These are phyloP conservation scores for Phycomyces nitens DNA, from an alignment of 192 early-diverging fungal genomes.

Conservation along the genomic window DNA sequence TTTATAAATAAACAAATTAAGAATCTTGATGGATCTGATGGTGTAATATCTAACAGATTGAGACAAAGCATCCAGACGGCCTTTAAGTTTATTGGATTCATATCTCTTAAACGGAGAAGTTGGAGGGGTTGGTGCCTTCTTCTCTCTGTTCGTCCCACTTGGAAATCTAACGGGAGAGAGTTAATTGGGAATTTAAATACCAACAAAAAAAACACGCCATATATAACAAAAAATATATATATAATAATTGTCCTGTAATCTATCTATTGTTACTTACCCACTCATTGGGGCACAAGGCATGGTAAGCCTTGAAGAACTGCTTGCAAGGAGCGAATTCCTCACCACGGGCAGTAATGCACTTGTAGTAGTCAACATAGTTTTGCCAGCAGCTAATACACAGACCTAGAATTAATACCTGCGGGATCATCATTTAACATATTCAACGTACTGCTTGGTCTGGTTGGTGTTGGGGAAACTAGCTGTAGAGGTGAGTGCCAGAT, in stretches of 20 bases:
- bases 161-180: conserved; percentile 41
- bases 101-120: conserved; percentile 40
- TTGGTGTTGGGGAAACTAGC: conserved; percentile 95
- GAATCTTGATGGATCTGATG: background rate
- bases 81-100: conserved; percentile 6
- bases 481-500: background rate
- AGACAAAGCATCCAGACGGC: background rate
- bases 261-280: conserved; percentile 70
- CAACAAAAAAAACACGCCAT: conserved; percentile 1
- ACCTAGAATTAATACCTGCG: no score
- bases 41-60: no score
- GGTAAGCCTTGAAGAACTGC: conserved; percentile 83
- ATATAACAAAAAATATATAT: background rate
- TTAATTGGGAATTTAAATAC: no score
- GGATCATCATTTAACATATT: no score
- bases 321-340: conserved; percentile 93
- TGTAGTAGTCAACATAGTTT: conserved; percentile 94
- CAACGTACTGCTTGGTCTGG: conserved; percentile 85
- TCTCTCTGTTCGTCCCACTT: conserved; percentile 50
- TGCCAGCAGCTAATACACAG: conserved; percentile 94
- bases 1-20: conserved; percentile 11
- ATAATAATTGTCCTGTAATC: background rate
- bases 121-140: conserved; percentile 45
- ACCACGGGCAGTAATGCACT: conserved; percentile 91
- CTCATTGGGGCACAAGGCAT: conserved; percentile 83